A percentile compares a stretch with the other conserved stretches of the same genome.
These are phyloP conservation scores for Ceratocystis ficicola DNA, from an alignment of 2,329 filamentous ascomycete genomes.

Conservation along the genomic window DNA sequence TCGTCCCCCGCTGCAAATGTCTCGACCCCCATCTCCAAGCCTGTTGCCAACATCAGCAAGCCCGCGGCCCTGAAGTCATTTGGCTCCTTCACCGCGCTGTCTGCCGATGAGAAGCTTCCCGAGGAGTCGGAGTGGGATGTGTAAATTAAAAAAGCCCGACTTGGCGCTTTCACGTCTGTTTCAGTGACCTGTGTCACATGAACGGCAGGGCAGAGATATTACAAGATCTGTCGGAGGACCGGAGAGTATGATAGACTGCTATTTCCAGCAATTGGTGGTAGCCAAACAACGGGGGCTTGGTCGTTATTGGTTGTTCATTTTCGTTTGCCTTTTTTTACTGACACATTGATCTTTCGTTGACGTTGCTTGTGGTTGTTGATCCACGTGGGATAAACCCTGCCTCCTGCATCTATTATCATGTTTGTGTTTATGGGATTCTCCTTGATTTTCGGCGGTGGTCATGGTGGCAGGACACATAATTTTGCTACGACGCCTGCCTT, in stretches of 20 bases:
- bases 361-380: slow-evolving; percentile 1
- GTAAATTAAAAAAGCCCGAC: slow-evolving; percentile 26
- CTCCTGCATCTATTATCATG: slow-evolving; percentile 14
- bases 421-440: slow-evolving; percentile 14
- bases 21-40: slow-evolving; percentile 26
- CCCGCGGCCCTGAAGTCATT: slow-evolving; percentile 28
- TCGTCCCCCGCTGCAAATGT: slow-evolving; percentile 24
- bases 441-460: neutral
- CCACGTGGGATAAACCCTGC: neutral
- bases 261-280: slow-evolving; percentile 4
- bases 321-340: slow-evolving; percentile 9
- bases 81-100: slow-evolving; percentile 41
- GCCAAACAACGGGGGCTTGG: neutral
- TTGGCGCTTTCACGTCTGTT: neutral
- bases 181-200: neutral
- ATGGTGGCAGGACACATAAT: neutral
- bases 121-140: slow-evolving; percentile 43
- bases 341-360: slow-evolving; percentile 8
- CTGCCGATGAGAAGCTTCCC: slow-evolving; percentile 34
- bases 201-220: neutral
- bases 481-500: neutral
- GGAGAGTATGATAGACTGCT: slow-evolving; percentile 5
- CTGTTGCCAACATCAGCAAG: slow-evolving; percentile 23
- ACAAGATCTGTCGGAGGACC: neutral
- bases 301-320: neutral